A percentile compares a stretch with the other conserved stretches of the same genome.
Evolutionary conservation across 176 grass and related monocot genomes (phyloP).

Genomic region (Raddia guianensis): DNA sequence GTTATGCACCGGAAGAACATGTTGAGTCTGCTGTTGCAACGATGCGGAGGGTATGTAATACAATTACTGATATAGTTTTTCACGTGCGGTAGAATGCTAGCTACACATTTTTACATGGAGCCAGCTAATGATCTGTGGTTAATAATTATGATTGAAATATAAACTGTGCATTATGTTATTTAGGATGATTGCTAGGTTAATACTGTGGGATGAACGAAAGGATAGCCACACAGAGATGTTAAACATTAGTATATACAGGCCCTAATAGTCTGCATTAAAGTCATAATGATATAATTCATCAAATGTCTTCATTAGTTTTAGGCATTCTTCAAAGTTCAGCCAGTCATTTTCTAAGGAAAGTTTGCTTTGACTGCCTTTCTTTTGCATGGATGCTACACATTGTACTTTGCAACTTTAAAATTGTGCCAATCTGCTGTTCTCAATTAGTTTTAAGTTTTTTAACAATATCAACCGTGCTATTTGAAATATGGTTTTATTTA

Average conservation of each 20-base stretch:
- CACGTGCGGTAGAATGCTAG: background rate
- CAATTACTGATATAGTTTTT: background rate
- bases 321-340: background rate
- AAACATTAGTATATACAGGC: conserved; percentile 6
- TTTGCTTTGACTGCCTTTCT: conserved; percentile 3
- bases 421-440: background rate
- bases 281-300: background rate
- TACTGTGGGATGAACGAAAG: conserved; percentile 13
- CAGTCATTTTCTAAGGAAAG: background rate
- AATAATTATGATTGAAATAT: conserved; percentile 17
- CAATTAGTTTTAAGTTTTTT: background rate
- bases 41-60: conserved; percentile 62
- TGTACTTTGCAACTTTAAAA: background rate
- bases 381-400: background rate
- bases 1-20: conserved; percentile 73
- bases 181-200: background rate
- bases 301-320: background rate
- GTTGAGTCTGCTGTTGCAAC: conserved; percentile 75
- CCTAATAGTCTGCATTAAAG: background rate
- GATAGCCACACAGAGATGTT: background rate
- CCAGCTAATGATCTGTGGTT: conserved; percentile 12
- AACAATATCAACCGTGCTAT: background rate
- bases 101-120: background rate
- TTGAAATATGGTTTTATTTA: background rate
- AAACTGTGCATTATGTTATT: conserved; percentile 1